A percentile compares a stretch with the other conserved stretches of the same genome.
phyloP scores from a whole-genome alignment of 305 asterid species.

The Solanum hybrid region DNA sequence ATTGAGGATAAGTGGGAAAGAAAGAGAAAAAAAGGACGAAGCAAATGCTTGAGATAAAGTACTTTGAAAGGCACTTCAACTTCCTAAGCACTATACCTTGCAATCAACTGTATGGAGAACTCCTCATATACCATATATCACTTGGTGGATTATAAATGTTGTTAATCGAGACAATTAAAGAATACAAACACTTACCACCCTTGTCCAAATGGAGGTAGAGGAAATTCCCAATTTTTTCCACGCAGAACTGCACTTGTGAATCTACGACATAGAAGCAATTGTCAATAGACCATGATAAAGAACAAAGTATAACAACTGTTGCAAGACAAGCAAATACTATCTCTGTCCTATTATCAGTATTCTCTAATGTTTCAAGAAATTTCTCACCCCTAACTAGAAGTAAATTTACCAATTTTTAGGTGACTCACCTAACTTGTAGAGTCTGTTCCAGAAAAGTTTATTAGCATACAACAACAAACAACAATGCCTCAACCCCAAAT shows the following conservation, averaged over 20 bases:
- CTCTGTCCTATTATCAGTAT: background rate
- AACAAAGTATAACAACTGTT: background rate
- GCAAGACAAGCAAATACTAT: background rate
- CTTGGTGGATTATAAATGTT: background rate
- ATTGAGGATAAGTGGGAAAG: background rate
- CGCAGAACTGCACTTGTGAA: conserved; percentile 81
- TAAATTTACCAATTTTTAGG: background rate
- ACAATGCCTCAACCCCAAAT: background rate
- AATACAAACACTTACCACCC: conserved; percentile 53
- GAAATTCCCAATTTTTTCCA: conserved; percentile 75
- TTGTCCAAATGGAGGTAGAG: conserved; percentile 88
- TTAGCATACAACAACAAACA: background rate
- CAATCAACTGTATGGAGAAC: background rate
- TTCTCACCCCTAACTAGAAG: background rate
- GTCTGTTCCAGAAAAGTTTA: background rate
- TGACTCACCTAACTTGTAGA: background rate
- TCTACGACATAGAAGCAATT: conserved; percentile 23
- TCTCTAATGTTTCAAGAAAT: background rate
- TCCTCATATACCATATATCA: background rate
- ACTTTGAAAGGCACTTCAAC: background rate
- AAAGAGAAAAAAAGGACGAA: background rate
- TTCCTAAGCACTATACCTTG: background rate
- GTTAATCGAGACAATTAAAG: background rate
- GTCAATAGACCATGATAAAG: background rate
- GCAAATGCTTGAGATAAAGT: background rate